These are phyloP conservation scores for Hygrophila difformis DNA, from an alignment of 257 asterid genomes.

Conservation along the genomic window DNA sequence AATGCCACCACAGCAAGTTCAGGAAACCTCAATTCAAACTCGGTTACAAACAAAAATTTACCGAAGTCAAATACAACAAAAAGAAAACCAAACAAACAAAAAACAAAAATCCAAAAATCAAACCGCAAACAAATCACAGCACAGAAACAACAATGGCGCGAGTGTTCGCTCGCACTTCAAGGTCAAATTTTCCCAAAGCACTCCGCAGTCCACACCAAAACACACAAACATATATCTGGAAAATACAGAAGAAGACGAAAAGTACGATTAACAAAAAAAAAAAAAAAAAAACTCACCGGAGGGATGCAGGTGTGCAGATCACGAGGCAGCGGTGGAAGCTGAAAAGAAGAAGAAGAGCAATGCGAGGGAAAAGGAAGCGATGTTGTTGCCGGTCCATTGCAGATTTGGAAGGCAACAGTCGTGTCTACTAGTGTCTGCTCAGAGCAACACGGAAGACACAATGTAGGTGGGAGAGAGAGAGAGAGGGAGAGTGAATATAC, in stretches of 20 bases:
- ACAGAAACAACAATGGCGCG: slow-evolving; percentile 4
- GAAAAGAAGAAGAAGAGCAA: not conserved
- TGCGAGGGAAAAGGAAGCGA: slow-evolving; percentile 16
- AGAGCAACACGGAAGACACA: not conserved
- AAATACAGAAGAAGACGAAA: too few species aligned
- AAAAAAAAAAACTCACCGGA: slow-evolving; percentile 28
- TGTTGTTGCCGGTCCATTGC: not conserved
- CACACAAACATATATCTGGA: too few species aligned
- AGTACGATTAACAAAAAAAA: too few species aligned
- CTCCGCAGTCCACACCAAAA: slow-evolving; percentile 16
- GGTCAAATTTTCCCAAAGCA: slow-evolving; percentile 38
- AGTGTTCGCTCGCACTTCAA: slow-evolving; percentile 14
- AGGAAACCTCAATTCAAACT: slow-evolving; percentile 7
- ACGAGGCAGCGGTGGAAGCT: slow-evolving; percentile 17
- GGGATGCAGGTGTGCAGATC: slow-evolving; percentile 26
- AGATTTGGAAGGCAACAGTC: not conserved
- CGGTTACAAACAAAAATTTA: slow-evolving; percentile 2
- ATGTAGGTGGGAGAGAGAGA: too few species aligned
- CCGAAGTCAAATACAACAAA: slow-evolving; percentile 15
- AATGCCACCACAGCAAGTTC: slow-evolving; percentile 2
- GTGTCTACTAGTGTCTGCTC: not conserved
- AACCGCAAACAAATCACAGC: slow-evolving; percentile 10
- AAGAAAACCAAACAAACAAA: too few species aligned
- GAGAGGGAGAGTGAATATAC: too few species aligned
- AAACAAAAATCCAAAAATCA: slow-evolving; percentile 5